Evolutionary conservation across 148 eudicot species (phyloP).

Genomic region (Mesembryanthemum crystallinum): DNA sequence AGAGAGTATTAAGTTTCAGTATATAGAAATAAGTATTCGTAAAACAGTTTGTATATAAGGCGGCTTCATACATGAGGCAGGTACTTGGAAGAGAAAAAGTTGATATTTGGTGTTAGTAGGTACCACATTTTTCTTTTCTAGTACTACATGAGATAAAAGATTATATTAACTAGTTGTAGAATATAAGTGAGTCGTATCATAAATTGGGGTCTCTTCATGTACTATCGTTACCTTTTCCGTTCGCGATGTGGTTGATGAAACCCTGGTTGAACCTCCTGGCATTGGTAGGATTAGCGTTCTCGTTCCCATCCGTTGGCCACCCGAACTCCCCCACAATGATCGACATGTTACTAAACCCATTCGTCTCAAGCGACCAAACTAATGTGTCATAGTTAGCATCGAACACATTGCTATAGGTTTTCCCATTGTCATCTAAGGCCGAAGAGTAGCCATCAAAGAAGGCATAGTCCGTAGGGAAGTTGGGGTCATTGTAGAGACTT

Average conservation of each 20-base stretch:
- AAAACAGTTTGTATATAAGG: too few species aligned
- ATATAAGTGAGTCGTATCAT: too few species aligned
- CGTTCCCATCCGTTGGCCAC: slow-evolving; percentile 51
- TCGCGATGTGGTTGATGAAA: slow-evolving; percentile 28
- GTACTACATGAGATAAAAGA: too few species aligned
- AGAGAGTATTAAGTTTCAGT: too few species aligned
- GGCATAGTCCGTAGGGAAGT: slow-evolving; percentile 42
- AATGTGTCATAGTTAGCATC: slow-evolving; percentile 51
- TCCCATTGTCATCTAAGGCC: slow-evolving; percentile 40
- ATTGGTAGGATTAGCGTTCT: slow-evolving; percentile 34
- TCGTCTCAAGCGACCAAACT: slow-evolving; percentile 44
- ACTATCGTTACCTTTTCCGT: slow-evolving; percentile 36
- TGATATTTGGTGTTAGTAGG: too few species aligned
- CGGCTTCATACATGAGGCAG: too few species aligned
- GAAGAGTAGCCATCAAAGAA: slow-evolving; percentile 40
- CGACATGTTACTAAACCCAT: slow-evolving; percentile 39
- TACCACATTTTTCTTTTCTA: too few species aligned
- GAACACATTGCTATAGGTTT: slow-evolving; percentile 38
- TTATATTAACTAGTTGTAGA: too few species aligned
- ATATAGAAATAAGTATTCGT: too few species aligned
- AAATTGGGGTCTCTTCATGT: too few species aligned
- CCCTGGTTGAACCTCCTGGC: slow-evolving; percentile 50
- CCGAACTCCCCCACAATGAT: slow-evolving; percentile 48
- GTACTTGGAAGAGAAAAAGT: too few species aligned
- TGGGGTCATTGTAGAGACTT: slow-evolving; percentile 41